Evolutionary conservation across 306 rosid species (phyloP).

Genomic region (Elaeagnus macrophylla): DNA sequence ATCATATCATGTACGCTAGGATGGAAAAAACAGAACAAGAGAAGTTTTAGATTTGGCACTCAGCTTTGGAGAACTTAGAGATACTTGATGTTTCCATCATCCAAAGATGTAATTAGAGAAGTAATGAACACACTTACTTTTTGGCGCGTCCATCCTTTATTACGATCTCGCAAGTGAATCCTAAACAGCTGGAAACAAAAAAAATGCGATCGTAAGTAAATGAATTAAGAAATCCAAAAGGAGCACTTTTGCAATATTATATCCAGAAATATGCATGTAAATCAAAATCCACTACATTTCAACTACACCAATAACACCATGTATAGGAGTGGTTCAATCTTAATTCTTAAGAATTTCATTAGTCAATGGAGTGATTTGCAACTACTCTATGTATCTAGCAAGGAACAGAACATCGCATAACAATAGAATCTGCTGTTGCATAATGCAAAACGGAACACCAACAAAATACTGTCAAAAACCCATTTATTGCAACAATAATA

Average conservation of each 20-base stretch:
- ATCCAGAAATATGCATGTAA: background rate
- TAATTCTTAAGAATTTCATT: too few species aligned
- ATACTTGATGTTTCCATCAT: background rate
- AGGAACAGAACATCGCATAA: too few species aligned
- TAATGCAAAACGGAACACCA: too few species aligned
- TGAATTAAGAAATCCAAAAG: background rate
- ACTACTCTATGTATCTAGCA: too few species aligned
- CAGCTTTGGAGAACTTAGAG: background rate
- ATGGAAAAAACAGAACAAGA: background rate
- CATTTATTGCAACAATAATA: too few species aligned
- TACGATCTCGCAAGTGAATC: conserved; percentile 46
- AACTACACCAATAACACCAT: too few species aligned
- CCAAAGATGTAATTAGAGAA: background rate
- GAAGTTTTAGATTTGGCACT: background rate
- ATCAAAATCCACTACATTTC: too few species aligned
- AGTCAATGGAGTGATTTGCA: too few species aligned
- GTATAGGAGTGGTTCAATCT: too few species aligned
- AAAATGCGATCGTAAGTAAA: conserved; percentile 9
- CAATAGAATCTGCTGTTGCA: too few species aligned
- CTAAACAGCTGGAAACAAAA: conserved; percentile 40
- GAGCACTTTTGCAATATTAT: conserved; percentile 1
- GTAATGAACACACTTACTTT: conserved; percentile 32
- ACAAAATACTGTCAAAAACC: too few species aligned
- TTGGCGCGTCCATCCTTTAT: conserved; percentile 56
- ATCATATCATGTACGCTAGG: background rate